Percentiles rank a stretch among this genome's conserved stretches.
Conservation (phyloP, 306 rosid genomes). For the Vigna angularis region DNA sequence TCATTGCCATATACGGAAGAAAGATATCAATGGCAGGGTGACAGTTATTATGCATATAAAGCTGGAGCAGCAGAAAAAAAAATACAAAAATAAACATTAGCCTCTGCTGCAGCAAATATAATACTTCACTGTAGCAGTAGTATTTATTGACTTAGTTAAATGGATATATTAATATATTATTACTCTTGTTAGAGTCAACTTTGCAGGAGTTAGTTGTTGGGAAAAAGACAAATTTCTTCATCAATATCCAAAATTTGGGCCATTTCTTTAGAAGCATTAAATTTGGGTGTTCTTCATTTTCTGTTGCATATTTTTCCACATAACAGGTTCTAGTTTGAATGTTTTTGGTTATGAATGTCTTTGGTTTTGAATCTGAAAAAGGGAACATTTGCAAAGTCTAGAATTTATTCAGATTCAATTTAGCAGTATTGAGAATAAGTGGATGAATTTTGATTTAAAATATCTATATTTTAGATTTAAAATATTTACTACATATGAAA, state of each 20-base stretch:
- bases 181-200: constrained; percentile 33
- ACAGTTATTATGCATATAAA: constrained; percentile 41
- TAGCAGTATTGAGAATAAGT: too few species aligned
- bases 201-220: constrained; percentile 46
- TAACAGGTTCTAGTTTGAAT: too few species aligned
- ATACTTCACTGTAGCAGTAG: background rate
- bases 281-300: background rate
- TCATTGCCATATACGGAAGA: constrained; percentile 50
- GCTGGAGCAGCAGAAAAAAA: background rate
- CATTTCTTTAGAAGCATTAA: constrained; percentile 58
- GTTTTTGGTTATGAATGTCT: too few species aligned
- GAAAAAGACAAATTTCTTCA: constrained; percentile 44
- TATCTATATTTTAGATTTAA: background rate
- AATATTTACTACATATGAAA: too few species aligned
- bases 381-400: too few species aligned
- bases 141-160: constrained; percentile 56
- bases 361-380: too few species aligned
- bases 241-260: constrained; percentile 46
- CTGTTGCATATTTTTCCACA: too few species aligned
- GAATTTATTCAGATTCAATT: too few species aligned
- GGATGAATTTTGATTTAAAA: too few species aligned
- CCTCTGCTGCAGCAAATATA: constrained; percentile 33
- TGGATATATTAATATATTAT: constrained; percentile 35
- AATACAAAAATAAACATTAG: constrained; percentile 40
- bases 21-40: constrained; percentile 55